These are phyloP conservation scores for Boletellus dicymbophilus DNA, from an alignment of 1,284 basidiomycete genomes.

Conservation along the genomic window DNA sequence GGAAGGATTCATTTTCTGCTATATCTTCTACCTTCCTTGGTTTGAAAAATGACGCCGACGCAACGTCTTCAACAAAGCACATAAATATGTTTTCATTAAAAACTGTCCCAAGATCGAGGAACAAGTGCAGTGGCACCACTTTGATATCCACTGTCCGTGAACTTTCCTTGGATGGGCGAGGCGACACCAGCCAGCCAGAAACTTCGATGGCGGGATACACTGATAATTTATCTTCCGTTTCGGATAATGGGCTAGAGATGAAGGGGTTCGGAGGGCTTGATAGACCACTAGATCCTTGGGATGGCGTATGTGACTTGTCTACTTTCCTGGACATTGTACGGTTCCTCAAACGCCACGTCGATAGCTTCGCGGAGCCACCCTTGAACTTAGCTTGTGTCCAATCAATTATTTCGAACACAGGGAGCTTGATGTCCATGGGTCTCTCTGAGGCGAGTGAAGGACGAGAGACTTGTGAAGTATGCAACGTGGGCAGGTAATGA, in stretches of 20 bases:
- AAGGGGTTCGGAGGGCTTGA: conserved; percentile 27
- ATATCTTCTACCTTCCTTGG: conserved; percentile 4
- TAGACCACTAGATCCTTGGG: conserved; percentile 15
- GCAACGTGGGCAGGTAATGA: conserved; percentile 53
- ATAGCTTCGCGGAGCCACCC: conserved; percentile 51
- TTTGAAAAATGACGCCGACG: conserved; percentile 19
- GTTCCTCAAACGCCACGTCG: conserved; percentile 57
- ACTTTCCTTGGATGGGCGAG: conserved; percentile 1
- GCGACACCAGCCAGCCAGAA: conserved; percentile 6
- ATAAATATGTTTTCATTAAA: conserved; percentile 37
- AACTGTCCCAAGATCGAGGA: conserved; percentile 64
- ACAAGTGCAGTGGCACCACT: conserved; percentile 68
- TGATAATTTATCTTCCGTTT: conserved; percentile 15
- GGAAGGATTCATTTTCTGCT: background rate
- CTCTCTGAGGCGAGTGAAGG: conserved; percentile 33
- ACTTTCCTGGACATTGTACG: conserved; percentile 12
- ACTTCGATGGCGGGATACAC: conserved; percentile 20
- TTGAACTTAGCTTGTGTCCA: conserved; percentile 55
- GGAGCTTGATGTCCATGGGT: conserved; percentile 37
- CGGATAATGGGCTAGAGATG: conserved; percentile 17
- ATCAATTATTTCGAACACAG: conserved; percentile 58
- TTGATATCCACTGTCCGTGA: conserved; percentile 35
- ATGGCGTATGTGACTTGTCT: conserved; percentile 19
- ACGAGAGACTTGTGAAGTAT: conserved; percentile 42
- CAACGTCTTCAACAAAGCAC: conserved; percentile 30